Evolutionary conservation across 2,329 filamentous ascomycete genomes (phyloP).

Genomic region (Exophiala calicioides): DNA sequence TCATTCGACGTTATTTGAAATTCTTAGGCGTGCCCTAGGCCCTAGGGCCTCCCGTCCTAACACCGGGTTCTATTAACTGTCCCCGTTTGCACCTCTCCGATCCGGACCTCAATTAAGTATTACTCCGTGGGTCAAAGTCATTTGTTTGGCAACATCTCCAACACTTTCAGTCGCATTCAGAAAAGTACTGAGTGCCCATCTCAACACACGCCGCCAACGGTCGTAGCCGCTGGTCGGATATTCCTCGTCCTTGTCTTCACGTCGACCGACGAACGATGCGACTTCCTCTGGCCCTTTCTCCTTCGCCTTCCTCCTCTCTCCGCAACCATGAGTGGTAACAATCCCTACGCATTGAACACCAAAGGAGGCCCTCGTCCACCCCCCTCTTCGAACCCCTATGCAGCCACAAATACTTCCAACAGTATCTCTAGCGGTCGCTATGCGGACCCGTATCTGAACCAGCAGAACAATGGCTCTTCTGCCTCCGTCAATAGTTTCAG

Average conservation of each 20-base stretch:
- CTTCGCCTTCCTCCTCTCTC: not conserved
- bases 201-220: no score
- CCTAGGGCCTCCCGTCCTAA: no score
- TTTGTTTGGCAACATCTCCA: constrained; percentile 2
- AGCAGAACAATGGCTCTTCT: constrained; percentile 28
- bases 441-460: constrained; percentile 25
- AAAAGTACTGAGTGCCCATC: no score
- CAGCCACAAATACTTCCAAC: constrained; percentile 20
- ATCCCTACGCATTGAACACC: constrained; percentile 27
- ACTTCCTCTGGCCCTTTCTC: not conserved
- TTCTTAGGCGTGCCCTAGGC: no score
- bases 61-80: no score
- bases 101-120: no score
- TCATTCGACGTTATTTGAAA: no score
- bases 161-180: no score
- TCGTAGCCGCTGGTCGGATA: constrained; percentile 3
- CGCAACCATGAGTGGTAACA: constrained; percentile 23
- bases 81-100: no score
- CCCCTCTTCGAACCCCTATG: constrained; percentile 27
- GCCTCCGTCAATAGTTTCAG: constrained; percentile 30
- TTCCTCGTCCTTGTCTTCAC: not conserved
- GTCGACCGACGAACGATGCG: constrained; percentile 9
- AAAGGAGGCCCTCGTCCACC: constrained; percentile 17
- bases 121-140: no score
- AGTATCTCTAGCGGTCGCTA: constrained; percentile 22